Conservation (phyloP, 2,329 filamentous ascomycete genomes). For the Paramyrothecium roridum region DNA sequence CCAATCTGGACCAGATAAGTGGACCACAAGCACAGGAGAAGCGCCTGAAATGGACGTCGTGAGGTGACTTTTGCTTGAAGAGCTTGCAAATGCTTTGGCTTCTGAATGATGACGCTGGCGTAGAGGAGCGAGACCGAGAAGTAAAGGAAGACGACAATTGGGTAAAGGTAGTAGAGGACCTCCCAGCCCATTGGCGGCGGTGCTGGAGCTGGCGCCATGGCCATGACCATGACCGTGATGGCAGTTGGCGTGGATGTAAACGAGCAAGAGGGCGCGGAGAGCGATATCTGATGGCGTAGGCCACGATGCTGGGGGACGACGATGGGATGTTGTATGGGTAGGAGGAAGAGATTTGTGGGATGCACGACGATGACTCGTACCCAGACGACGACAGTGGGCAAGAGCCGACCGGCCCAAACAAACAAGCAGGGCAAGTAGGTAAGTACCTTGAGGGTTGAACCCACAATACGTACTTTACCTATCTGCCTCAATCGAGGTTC, state of each 20-base stretch:
- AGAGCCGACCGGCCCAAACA: not conserved
- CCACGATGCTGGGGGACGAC: too few species aligned
- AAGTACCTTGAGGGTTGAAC: not conserved
- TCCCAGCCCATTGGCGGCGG: not conserved
- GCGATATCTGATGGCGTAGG: too few species aligned
- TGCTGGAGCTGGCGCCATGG: not conserved
- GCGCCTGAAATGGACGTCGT: conserved; percentile 29
- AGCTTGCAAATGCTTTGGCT: conserved; percentile 22
- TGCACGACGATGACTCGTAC: too few species aligned
- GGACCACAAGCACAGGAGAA: conserved; percentile 39
- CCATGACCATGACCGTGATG: too few species aligned
- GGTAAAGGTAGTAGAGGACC: conserved; percentile 58
- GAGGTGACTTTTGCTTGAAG: conserved; percentile 11
- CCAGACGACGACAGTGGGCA: too few species aligned
- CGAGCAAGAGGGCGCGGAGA: too few species aligned
- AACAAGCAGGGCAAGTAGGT: not conserved
- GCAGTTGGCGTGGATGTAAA: too few species aligned
- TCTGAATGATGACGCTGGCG: conserved; percentile 52
- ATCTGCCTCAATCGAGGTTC: too few species aligned
- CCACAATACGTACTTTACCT: not conserved
- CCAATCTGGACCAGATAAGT: conserved; percentile 47
- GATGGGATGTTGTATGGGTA: too few species aligned
- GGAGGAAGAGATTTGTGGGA: too few species aligned
- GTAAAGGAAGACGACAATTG: conserved; percentile 53
- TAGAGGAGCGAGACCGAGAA: conserved; percentile 50